Percentiles rank a stretch among this genome's conserved stretches.
phyloP scores from a whole-genome alignment of 768 basidiomycete species.

The Solioccasus polychromus region DNA sequence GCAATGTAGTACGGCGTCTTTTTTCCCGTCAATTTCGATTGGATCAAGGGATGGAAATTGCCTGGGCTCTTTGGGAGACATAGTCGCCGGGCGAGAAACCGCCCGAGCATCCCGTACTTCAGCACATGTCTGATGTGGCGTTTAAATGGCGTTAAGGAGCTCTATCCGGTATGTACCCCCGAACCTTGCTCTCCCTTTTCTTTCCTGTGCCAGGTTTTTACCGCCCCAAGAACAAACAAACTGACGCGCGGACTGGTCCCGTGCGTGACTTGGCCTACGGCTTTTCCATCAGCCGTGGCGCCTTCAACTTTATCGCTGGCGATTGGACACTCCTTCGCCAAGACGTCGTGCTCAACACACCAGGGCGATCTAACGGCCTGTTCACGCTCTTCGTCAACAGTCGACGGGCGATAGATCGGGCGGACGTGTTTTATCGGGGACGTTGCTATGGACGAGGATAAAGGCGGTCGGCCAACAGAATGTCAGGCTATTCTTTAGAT shows the following conservation, averaged over 20 bases:
- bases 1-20: constrained; percentile 78
- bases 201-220: not conserved
- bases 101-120: constrained; percentile 71
- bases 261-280: constrained; percentile 68
- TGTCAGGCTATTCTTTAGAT: constrained; percentile 75
- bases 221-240: constrained; percentile 68
- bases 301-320: constrained; percentile 60
- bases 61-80: constrained; percentile 79
- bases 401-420: constrained; percentile 44
- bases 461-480: constrained; percentile 44
- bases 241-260: constrained; percentile 56
- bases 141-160: constrained; percentile 61
- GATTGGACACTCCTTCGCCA: constrained; percentile 74
- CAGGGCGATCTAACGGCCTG: constrained; percentile 63
- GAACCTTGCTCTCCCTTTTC: not conserved
- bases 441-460: constrained; percentile 15
- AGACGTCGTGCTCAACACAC: constrained; percentile 69
- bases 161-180: constrained; percentile 60
- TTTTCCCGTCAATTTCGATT: constrained; percentile 73
- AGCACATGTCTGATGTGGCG: constrained; percentile 89
- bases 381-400: constrained; percentile 70
- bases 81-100: constrained; percentile 67
- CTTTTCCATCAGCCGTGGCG: constrained; percentile 69
- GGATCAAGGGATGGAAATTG: constrained; percentile 80
- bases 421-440: constrained; percentile 65